Evolutionary conservation across 352 stramenopile species (phyloP).

Genomic region (Albugo laibachii): DNA sequence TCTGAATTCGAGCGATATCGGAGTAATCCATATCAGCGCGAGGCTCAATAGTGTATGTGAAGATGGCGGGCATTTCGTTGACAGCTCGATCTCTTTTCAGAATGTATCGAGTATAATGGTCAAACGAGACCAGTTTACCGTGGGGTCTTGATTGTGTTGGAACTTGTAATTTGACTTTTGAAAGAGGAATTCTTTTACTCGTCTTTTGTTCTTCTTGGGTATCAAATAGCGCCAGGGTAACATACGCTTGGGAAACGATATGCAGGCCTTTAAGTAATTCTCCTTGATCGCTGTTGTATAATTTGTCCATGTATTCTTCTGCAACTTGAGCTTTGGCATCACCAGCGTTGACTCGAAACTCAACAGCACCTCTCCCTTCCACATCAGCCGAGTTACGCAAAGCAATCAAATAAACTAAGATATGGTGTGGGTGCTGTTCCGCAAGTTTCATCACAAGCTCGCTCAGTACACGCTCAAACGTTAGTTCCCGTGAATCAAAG

Average conservation of each 20-base stretch:
- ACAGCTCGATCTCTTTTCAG: slow-evolving; percentile 18
- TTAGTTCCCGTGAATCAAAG: slow-evolving; percentile 1
- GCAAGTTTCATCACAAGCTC: slow-evolving; percentile 85
- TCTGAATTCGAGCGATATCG: slow-evolving; percentile 58
- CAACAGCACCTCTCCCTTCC: slow-evolving; percentile 49
- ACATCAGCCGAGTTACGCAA: slow-evolving; percentile 86
- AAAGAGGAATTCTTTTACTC: slow-evolving; percentile 53
- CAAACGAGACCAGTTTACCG: slow-evolving; percentile 18
- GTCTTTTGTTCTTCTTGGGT: slow-evolving; percentile 49
- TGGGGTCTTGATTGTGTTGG: slow-evolving; percentile 16
- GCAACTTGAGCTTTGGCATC: slow-evolving; percentile 50
- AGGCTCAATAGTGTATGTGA: slow-evolving; percentile 48
- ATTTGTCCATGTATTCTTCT: slow-evolving; percentile 31
- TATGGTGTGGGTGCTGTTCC: slow-evolving; percentile 91
- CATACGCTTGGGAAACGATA: slow-evolving; percentile 46
- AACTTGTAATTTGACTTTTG: slow-evolving; percentile 13
- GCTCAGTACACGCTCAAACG: slow-evolving; percentile 77
- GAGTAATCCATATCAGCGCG: slow-evolving; percentile 69
- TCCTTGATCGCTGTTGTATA: slow-evolving; percentile 24
- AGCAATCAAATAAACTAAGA: slow-evolving; percentile 88
- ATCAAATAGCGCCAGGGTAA: slow-evolving; percentile 63
- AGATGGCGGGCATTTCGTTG: slow-evolving; percentile 37
- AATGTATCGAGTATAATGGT: slow-evolving; percentile 33
- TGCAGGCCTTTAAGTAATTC: slow-evolving; percentile 51
- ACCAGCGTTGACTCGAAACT: slow-evolving; percentile 69